Percentiles rank a stretch among this genome's conserved stretches.
phyloP scores from a whole-genome alignment of 768 basidiomycete genomes.

The Leccinum aurantiacum region DNA sequence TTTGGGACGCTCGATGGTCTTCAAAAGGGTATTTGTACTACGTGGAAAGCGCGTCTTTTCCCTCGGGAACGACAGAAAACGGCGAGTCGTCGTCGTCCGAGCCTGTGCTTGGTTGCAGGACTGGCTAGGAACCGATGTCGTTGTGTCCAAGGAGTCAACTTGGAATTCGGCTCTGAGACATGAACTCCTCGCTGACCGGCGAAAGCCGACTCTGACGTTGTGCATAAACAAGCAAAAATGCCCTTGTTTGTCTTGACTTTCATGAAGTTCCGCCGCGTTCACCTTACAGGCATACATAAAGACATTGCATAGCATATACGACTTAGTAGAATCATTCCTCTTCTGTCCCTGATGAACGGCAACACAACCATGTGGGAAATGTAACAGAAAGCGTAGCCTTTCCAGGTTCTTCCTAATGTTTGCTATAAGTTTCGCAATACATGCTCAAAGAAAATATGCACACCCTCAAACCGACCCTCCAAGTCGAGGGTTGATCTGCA shows the following conservation, averaged over 20 bases:
- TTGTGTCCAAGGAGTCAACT: not conserved
- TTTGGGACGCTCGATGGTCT: not conserved
- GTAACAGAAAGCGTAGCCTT: not conserved
- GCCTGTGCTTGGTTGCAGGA: not conserved
- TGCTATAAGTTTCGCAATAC: not conserved
- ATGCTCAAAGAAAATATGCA: not conserved
- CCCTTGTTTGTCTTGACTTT: no score
- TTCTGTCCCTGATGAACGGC: not conserved
- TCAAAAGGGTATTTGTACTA: not conserved
- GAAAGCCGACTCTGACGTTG: not conserved
- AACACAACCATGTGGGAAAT: not conserved
- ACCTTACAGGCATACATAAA: not conserved
- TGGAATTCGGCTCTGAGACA: not conserved
- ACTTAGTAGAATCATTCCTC: not conserved
- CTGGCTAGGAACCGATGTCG: not conserved
- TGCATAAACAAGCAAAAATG: conserved; percentile 9
- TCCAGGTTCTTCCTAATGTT: not conserved
- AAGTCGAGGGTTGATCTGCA: not conserved
- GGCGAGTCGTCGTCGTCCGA: not conserved
- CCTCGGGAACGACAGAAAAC: not conserved
- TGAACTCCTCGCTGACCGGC: not conserved
- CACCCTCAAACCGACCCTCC: not conserved
- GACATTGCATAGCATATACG: not conserved
- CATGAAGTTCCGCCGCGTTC: no score
- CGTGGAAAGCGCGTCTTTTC: not conserved